These are phyloP conservation scores for Linum lewisii DNA, from an alignment of 345 rosid species.

Conservation along the genomic window DNA sequence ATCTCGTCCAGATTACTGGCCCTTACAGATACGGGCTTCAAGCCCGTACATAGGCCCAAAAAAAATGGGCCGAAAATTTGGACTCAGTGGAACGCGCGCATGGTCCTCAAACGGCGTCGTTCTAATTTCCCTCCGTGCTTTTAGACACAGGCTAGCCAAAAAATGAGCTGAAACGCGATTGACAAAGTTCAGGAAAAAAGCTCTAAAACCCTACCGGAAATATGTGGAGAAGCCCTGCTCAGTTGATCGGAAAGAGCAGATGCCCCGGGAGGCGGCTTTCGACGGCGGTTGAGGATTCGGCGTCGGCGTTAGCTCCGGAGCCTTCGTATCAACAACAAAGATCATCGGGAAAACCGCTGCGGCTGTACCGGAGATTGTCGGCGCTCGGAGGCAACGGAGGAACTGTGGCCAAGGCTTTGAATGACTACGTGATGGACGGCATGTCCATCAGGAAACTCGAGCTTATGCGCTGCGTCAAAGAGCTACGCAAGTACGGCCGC, in stretches of 20 bases:
- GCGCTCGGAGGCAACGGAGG: conserved; percentile 35
- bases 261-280: conserved; percentile 20
- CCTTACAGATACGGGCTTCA: too few relatives aligned
- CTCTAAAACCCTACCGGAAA: conserved; percentile 3
- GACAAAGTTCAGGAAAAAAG: too few relatives aligned
- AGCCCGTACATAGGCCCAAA: too few relatives aligned
- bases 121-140: too few relatives aligned
- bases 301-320: conserved; percentile 3
- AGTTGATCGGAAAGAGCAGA: conserved; percentile 15
- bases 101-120: too few relatives aligned
- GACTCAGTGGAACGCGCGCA: too few relatives aligned
- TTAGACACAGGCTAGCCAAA: too few relatives aligned
- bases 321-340: conserved; percentile 11
- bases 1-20: too few relatives aligned
- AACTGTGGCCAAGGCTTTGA: conserved; percentile 38
- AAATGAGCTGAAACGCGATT: background rate
- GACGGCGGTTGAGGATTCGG: conserved; percentile 15
- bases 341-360: background rate
- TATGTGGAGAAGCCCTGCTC: conserved; percentile 17
- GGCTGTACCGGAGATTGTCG: conserved; percentile 44
- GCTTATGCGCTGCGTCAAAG: conserved; percentile 33
- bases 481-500: conserved; percentile 49
- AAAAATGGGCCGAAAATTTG: too few relatives aligned
- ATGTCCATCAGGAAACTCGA: conserved; percentile 22
- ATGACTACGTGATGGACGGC: conserved; percentile 49